phyloP scores from a whole-genome alignment of 1,284 basidiomycete species.

The Moesziomyces sp. region DNA sequence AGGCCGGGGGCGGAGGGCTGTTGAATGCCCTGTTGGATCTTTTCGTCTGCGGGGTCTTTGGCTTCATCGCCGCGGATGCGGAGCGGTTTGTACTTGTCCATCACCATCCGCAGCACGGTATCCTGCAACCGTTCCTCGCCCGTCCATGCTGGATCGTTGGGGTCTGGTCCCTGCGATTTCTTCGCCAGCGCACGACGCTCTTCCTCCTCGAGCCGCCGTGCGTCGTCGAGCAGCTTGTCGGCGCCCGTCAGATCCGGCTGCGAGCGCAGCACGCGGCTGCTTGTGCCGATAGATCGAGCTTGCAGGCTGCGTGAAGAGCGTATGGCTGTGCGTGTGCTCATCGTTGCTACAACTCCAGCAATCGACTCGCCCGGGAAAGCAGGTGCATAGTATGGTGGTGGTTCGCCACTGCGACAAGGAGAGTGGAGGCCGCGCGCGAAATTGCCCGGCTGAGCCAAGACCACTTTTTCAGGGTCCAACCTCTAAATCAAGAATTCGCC shows the following conservation, averaged over 20 bases:
- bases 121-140: constrained; percentile 60
- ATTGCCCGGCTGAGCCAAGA: no score
- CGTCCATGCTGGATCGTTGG: constrained; percentile 54
- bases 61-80: constrained; percentile 10
- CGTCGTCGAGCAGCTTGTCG: constrained; percentile 29
- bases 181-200: constrained; percentile 10
- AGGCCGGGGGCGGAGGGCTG: constrained; percentile 14
- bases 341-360: no score
- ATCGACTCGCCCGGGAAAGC: no score
- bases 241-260: constrained; percentile 15
- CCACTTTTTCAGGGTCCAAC: no score
- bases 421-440: no score
- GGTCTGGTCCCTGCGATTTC: constrained; percentile 5
- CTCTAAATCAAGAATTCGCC: no score
- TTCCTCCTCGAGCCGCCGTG: constrained; percentile 16
- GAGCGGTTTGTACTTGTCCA: constrained; percentile 64
- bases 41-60: constrained; percentile 41
- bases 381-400: no score
- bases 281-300: neutral
- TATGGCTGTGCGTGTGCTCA: neutral
- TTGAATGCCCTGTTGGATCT: constrained; percentile 42
- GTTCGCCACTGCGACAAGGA: no score
- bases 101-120: constrained; percentile 61
- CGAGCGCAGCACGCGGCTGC: neutral
- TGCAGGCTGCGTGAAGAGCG: neutral